Conservation (phyloP, 306 rosid species). For the Dalbergia oliveri region DNA sequence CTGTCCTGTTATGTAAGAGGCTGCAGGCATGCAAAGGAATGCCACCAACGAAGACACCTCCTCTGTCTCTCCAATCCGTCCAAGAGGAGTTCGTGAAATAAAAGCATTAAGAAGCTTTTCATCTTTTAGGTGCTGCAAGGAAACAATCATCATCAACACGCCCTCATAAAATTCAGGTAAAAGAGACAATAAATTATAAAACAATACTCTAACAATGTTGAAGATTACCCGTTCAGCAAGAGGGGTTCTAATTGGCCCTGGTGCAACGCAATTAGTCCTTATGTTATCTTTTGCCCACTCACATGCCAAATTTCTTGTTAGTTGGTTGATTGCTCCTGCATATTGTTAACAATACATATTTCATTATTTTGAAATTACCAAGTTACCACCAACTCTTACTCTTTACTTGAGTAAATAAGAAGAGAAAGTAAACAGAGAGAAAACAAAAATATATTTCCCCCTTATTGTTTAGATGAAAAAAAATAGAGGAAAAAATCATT, state of each 20-base stretch:
- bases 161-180: neutral
- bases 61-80: constrained; percentile 53
- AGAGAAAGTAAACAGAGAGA: too few relatives aligned
- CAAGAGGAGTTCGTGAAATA: constrained; percentile 46
- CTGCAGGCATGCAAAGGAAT: constrained; percentile 58
- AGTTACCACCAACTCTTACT: too few relatives aligned
- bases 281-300: constrained; percentile 74
- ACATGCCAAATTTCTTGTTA: constrained; percentile 61
- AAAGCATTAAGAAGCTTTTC: constrained; percentile 17
- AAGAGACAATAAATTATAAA: neutral
- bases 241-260: constrained; percentile 58
- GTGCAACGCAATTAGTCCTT: constrained; percentile 66
- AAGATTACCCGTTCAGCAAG: constrained; percentile 20
- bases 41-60: constrained; percentile 61
- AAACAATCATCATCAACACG: neutral
- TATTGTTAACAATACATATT: neutral
- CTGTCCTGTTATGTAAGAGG: constrained; percentile 38
- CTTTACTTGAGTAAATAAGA: too few relatives aligned
- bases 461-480: too few relatives aligned
- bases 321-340: constrained; percentile 65
- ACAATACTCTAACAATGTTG: too few relatives aligned
- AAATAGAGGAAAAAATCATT: too few relatives aligned
- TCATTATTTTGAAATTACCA: neutral
- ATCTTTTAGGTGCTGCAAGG: constrained; percentile 33
- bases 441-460: too few relatives aligned